Evolutionary conservation across 2,329 filamentous ascomycete genomes (phyloP), one percentile per base, ranked within the genome.

Genomic region (Beauveria medogensis): DNA sequence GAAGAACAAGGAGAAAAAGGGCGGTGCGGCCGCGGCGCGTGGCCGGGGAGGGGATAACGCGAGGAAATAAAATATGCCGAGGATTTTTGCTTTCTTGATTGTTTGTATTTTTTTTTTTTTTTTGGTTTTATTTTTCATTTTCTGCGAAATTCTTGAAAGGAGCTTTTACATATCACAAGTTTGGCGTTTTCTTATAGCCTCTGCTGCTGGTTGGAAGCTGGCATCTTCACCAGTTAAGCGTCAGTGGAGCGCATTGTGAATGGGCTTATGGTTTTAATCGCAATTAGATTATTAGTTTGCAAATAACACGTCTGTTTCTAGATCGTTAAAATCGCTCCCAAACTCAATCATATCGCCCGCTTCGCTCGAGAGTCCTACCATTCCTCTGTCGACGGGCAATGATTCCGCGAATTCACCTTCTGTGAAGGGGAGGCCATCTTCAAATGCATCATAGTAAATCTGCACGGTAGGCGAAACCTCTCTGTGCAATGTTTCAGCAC

Each of bases 1-100:
- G 34, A 37, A 37, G 34, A 37, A 37, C 14, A 37, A 37, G 72
- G 74, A 75, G 59, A 71, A 73, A 41, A 74, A 73, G 69, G 78
- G 77, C 67, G 57, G 37, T 28, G 66, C 63, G 1, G 63, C 51
- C 5, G 61, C 62, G 16, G 71, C 69, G 61, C 26, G 26, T 14
- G 57, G 50, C 10, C 48, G 57, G 8, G 50, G 46, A 60, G 20
- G 34, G 28, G 24, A 62, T 18, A 37, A 59, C 20, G 24, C 51
- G n/a, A 51, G 55, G 40, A 59, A 44, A 18, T 60, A 43, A 26
- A 2, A 2, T 4, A 5, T 20, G 47, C 0, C 3, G 9, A 10
- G 5, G 37, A 3, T 26, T 44, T 14, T 34, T 20, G 2, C 16
- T n/a, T 43, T 55, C 8, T 55, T 28, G 37, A 4, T 2, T 16